Base-by-base conservation (phyloP, 257 asterid species). In the Capsicum chinense region DNA sequence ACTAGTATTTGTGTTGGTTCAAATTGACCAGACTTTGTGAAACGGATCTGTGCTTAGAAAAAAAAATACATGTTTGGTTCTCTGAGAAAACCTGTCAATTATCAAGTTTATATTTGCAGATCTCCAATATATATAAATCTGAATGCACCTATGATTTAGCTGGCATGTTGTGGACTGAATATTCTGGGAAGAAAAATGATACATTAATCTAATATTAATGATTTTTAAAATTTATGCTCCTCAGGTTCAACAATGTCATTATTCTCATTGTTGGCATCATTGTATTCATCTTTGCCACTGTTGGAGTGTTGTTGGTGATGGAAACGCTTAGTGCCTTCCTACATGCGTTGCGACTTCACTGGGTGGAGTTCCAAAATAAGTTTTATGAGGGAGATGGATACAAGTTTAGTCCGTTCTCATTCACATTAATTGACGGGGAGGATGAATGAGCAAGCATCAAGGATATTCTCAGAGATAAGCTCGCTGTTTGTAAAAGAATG, bases 331-430 rank as follows among this genome's bases (percentile, higher is more conserved):
- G 99, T 79, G 98, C 99, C 84, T 96, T 96, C 93, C 88, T 96
- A 86, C 99, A 96, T 69, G 99, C 99, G 1, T 87, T 96, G 81
- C 92, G 99, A 83, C 99, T 96, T 87, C 99, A 96, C 79, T 96
- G 99, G 99, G 98, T 95, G 81, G 99, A 95, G 92, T 95, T 89
- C 87, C 98, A 94, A 78, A 95, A 96, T 85, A 96, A 94, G 94
- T 96, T 96, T 74, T 96, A 96, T 39, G 98, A 95, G 89, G 99
- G 99, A 68, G 99, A 96, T 81, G 99, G 99, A 62, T 96, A 94
- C 94, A 93, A 94, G 87, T 96, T 96, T 84, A 79, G 63, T 19
- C 99, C 99, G 0, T 96, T 93, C 90, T 86, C 98, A 7, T 96
- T 96, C 86, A 79, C 88, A 44, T 84, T 88, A 85, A 85, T 90